Conservation (phyloP, 1,284 basidiomycete species). For the Sporisorium iseilematis-ciliati region DNA sequence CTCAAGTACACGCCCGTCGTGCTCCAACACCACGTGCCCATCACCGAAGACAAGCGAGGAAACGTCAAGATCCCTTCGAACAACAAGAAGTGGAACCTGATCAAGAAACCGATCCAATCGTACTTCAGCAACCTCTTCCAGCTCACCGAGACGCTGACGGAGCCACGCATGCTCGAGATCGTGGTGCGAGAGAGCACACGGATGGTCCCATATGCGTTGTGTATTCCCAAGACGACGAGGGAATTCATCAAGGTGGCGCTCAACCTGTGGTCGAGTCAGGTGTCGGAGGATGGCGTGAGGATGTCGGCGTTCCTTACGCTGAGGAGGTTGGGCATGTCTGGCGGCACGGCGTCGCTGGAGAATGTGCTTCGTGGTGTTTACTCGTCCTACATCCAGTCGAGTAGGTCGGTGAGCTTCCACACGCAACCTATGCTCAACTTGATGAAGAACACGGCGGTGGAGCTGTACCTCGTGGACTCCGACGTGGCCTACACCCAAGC, state of each 20-base stretch:
- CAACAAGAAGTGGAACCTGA: conserved; percentile 72
- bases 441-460: conserved; percentile 97
- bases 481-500: conserved; percentile 87
- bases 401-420: conserved; percentile 84
- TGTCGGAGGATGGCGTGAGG: conserved; percentile 81
- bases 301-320: conserved; percentile 90
- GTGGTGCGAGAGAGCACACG: conserved; percentile 65
- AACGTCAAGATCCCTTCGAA: conserved; percentile 72
- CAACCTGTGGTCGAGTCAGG: conserved; percentile 75
- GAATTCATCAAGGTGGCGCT: conserved; percentile 65
- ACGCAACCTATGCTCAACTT: conserved; percentile 93
- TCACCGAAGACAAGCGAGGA: conserved; percentile 74
- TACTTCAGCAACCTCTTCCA: conserved; percentile 64
- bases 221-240: conserved; percentile 58
- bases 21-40: conserved; percentile 87
- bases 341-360: conserved; percentile 86
- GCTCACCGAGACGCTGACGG: conserved; percentile 62
- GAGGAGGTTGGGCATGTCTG: conserved; percentile 81
- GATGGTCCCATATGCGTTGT: conserved; percentile 65
- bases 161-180: conserved; percentile 74
- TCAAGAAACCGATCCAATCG: conserved; percentile 90
- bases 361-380: conserved; percentile 90
- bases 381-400: conserved; percentile 82
- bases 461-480: conserved; percentile 82
- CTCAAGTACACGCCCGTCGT: conserved; percentile 92